phyloP scores from a whole-genome alignment of 2,329 filamentous ascomycete genomes.

The Grosmannia serpens region DNA sequence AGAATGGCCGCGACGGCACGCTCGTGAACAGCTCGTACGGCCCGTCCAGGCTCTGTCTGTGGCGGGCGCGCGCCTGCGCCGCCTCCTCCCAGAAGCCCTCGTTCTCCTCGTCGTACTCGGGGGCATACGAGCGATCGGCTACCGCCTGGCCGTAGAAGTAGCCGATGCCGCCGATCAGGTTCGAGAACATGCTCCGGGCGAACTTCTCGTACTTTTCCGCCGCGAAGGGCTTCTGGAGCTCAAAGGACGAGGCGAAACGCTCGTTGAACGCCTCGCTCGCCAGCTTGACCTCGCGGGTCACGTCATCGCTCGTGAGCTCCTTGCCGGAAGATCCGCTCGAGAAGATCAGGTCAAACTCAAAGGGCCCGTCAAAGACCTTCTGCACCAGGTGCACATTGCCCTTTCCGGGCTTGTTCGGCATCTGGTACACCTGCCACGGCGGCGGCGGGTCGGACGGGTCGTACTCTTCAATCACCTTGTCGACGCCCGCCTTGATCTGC shows the following conservation, averaged over 20 bases:
- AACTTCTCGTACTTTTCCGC: constrained; percentile 64
- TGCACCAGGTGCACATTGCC: constrained; percentile 85
- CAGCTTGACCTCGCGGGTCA: constrained; percentile 58
- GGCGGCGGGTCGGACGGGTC: constrained; percentile 58
- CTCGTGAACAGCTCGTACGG: constrained; percentile 84
- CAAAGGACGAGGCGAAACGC: constrained; percentile 62
- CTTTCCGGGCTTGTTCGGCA: constrained; percentile 53
- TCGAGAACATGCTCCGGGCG: constrained; percentile 84
- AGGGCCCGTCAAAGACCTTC: constrained; percentile 80
- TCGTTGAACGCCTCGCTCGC: constrained; percentile 59
- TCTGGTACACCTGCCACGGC: constrained; percentile 73
- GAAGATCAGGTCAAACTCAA: constrained; percentile 89
- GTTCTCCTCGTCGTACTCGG: constrained; percentile 88
- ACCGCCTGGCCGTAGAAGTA: constrained; percentile 87
- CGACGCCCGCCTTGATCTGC: constrained; percentile 39
- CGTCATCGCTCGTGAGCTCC: constrained; percentile 44
- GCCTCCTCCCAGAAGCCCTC: constrained; percentile 95
- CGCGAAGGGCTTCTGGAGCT: constrained; percentile 65
- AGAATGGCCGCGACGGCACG: constrained; percentile 88
- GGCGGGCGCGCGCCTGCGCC: constrained; percentile 61
- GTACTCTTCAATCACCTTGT: constrained; percentile 35
- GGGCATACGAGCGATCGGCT: constrained; percentile 82
- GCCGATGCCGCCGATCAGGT: constrained; percentile 84
- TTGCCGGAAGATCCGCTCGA: constrained; percentile 60
- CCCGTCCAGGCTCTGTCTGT: constrained; percentile 59